Percentiles rank a stretch among this genome's conserved stretches.
Conservation (phyloP, 257 asterid species). For the Jaltomata sinuosa region DNA sequence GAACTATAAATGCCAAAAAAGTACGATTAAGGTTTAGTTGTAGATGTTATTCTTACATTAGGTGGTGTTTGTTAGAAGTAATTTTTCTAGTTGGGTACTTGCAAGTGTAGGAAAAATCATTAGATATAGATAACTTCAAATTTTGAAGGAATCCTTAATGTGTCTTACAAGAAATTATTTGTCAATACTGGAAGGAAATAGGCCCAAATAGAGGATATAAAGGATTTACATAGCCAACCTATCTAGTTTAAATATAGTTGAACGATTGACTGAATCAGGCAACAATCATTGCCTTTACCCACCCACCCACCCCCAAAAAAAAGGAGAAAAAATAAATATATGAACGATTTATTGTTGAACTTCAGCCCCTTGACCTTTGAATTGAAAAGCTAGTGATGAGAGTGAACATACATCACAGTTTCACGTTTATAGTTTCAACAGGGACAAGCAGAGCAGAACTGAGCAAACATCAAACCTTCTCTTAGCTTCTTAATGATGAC, state of each 20-base stretch:
- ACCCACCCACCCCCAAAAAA: neutral
- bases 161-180: neutral
- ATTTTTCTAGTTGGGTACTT: neutral
- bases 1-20: neutral
- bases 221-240: neutral
- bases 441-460: neutral
- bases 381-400: neutral
- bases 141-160: neutral
- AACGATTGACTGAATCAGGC: neutral
- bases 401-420: neutral
- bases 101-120: neutral
- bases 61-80: neutral
- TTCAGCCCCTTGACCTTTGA: neutral
- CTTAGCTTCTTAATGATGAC: conserved; percentile 80
- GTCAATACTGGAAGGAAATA: neutral
- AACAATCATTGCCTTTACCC: neutral
- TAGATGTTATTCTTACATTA: neutral
- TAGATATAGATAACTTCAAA: neutral
- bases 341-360: neutral
- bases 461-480: conserved; percentile 48
- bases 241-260: neutral
- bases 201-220: neutral
- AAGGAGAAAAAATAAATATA: neutral
- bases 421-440: neutral
- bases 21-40: neutral